A percentile compares a stretch with the other conserved stretches of the same genome.
phyloP scores from a whole-genome alignment of 2,329 filamentous ascomycete genomes.

The Thielaviopsis musarum region DNA sequence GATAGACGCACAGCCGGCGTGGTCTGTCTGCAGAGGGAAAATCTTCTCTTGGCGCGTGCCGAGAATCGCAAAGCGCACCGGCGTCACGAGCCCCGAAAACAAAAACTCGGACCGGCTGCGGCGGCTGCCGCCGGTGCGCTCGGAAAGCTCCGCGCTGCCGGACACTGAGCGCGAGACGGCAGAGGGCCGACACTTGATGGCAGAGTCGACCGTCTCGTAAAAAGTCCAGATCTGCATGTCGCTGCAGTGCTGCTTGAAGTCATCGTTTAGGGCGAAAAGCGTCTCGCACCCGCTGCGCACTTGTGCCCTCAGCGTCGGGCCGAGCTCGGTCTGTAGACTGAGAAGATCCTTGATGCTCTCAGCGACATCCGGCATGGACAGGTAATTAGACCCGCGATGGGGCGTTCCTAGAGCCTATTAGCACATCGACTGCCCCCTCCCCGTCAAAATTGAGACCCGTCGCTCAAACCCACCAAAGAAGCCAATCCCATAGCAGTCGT shows the following conservation, averaged over 20 bases:
- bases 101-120: conserved; percentile 26
- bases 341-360: conserved; percentile 36
- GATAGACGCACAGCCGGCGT: conserved; percentile 38
- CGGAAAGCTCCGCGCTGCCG: not conserved
- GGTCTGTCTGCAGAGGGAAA: conserved; percentile 36
- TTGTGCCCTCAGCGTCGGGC: conserved; percentile 30
- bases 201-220: conserved; percentile 40
- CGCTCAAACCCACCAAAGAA: conserved; percentile 34
- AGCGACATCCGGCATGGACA: conserved; percentile 40
- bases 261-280: conserved; percentile 33
- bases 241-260: conserved; percentile 37
- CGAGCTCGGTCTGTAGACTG: conserved; percentile 32
- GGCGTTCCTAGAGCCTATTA: conserved; percentile 29
- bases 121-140: too few relatives aligned
- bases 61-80: conserved; percentile 36
- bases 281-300: conserved; percentile 33
- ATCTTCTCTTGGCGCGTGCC: conserved; percentile 34
- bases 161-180: not conserved
- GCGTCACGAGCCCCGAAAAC: conserved; percentile 42
- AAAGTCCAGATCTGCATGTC: conserved; percentile 46
- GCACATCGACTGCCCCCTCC: too few relatives aligned
- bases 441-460: too few relatives aligned
- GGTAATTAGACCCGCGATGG: conserved; percentile 45
- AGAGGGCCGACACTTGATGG: conserved; percentile 3
- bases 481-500: conserved; percentile 41